Evolutionary conservation across 1,139 yeast species (phyloP).

Genomic region (Blastobotrys apis): DNA sequence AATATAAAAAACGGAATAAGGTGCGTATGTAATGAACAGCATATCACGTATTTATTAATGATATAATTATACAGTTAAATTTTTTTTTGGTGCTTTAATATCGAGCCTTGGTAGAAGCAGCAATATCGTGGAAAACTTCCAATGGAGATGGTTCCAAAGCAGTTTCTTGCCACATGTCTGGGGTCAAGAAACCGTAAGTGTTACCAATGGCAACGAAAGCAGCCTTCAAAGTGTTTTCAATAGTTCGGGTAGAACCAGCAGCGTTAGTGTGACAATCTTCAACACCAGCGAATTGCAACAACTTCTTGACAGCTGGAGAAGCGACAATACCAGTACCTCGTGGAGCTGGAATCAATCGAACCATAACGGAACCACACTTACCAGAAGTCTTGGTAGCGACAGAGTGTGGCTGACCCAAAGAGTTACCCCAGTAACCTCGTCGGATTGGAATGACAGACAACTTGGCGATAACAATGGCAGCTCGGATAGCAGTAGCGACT

Average conservation of each 20-base stretch:
- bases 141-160: conserved; percentile 87
- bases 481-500: conserved; percentile 99
- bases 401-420: conserved; percentile 99
- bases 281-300: conserved; percentile 99
- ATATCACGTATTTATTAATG: neutral
- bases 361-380: conserved; percentile 98
- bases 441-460: conserved; percentile 98
- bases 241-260: conserved; percentile 98
- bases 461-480: conserved; percentile 99
- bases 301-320: conserved; percentile 98
- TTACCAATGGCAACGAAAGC: conserved; percentile 99
- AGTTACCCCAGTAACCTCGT: conserved; percentile 99
- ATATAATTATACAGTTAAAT: neutral
- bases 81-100: conserved; percentile 17
- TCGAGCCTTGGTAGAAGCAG: conserved; percentile 27
- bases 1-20: neutral
- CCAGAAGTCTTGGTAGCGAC: conserved; percentile 97
- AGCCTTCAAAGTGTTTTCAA: conserved; percentile 99
- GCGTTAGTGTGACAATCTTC: conserved; percentile 99
- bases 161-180: conserved; percentile 94
- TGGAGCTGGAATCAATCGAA: conserved; percentile 99
- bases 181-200: conserved; percentile 99
- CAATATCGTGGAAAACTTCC: conserved; percentile 62
- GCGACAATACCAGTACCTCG: conserved; percentile 99
- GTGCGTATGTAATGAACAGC: neutral